Base-by-base conservation (phyloP, 1,139 yeast genomes). In the Blastobotrys capitulatus region DNA sequence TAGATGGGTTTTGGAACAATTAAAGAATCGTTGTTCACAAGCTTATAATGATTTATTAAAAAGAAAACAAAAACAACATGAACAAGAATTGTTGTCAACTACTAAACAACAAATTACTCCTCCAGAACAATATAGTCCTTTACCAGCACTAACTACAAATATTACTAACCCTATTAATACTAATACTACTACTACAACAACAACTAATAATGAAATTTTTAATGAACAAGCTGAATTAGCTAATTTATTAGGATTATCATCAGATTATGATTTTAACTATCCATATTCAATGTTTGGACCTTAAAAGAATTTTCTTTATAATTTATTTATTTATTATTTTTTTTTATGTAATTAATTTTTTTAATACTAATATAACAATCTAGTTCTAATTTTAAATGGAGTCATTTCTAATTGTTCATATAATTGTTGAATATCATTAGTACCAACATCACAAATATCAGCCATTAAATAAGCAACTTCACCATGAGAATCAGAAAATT, bases 381-480 rank as follows among this genome's bases (percentile, higher is more conserved):
- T 85, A 60, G 96, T 89, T 52, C 89, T 83, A 63, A 92, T 87
- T 71, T 86, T 88, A 77, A 84, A 88, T 46, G 94, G 90, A 45
- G 97, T 92, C 65, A 82, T 82, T 69, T 86, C 95, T 64, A 92
- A 79, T 70, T 86, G 86, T 64, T 86, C 87, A 69, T 90, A 84
- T 59, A 92, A 78, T 26, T 80, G 75, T 71, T 87, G 88, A 72
- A 94, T 88, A 65, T 88, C 96, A 57, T 81, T 79, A 56, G 77
- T 74, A 61, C 83, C 80, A 51, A 92, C 97, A 60, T 87, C 88
- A 40, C 95, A 81, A 63, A 92, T 88, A 72, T 92, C 99, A 32
- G 98, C 97, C 95, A 92, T 90, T 69, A 92, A 79, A 73, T 94
- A 92, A 49, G 99, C 99, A 64, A 92, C 84, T 52, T 88, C 95